Evolutionary conservation across 2,329 filamentous ascomycete species (phyloP).

Genomic region (Diaporthe ampelina): DNA sequence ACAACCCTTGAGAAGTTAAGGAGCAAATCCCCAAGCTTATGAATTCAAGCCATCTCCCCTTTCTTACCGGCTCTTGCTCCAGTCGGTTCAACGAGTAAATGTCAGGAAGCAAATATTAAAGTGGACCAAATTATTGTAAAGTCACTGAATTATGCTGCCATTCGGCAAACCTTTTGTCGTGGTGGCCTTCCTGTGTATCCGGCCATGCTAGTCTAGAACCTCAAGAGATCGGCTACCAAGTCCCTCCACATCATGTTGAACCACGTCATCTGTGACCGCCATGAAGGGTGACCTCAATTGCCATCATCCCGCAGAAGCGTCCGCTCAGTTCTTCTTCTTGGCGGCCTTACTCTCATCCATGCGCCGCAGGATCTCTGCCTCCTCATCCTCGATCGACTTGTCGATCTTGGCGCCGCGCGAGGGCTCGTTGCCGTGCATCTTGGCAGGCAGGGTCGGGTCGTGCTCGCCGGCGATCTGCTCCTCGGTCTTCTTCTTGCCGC

Average conservation of each 20-base stretch:
- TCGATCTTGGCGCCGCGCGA: constrained; percentile 82
- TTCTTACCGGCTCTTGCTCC: too few species aligned
- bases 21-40: too few species aligned
- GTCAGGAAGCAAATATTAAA: neutral
- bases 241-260: neutral
- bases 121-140: too few species aligned
- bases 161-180: neutral
- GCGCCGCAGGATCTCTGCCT: constrained; percentile 73
- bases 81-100: neutral
- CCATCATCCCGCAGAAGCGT: neutral
- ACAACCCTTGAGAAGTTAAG: too few species aligned
- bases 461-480: constrained; percentile 47
- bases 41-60: too few species aligned
- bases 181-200: neutral
- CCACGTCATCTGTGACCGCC: too few species aligned
- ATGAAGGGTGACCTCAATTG: neutral
- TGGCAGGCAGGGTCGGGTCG: constrained; percentile 56
- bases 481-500: constrained; percentile 48
- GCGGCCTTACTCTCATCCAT: constrained; percentile 50
- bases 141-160: neutral
- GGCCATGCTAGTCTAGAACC: neutral
- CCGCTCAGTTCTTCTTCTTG: constrained; percentile 41
- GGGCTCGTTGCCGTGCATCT: constrained; percentile 79
- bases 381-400: constrained; percentile 76
- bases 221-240: neutral